Evolutionary conservation across 2,329 filamentous ascomycete species (phyloP), one percentile per base, ranked within the genome.

Genomic region (Helminthosporium solani): DNA sequence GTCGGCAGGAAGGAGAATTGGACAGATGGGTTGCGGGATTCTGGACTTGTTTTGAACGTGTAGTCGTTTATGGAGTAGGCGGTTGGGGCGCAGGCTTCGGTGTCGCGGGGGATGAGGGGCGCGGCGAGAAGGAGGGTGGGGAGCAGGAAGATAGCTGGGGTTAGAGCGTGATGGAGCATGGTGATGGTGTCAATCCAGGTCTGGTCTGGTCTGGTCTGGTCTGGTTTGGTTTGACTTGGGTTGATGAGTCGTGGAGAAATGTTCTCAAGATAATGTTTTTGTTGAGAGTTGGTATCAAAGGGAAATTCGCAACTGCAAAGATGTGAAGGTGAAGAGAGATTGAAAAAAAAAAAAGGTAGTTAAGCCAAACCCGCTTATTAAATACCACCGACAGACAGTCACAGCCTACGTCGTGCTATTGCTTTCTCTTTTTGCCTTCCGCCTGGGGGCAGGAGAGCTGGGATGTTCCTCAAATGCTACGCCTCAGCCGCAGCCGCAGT

Each of bases 21-120:
- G 38, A 68, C 47, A n/a, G 40, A 44, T 31, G 50, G 49, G 19
- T 40, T 44, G 20, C 37, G 37, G n/a, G 46, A 18, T 12, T 54
- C 54, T 9, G 37, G 8, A 16, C 11, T 12, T 9, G 44, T 54
- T 12, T 44, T 42, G 28, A 60, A 52, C 2, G 33, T 49, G 50
- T 57, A 67, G 47, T 58, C 40, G 7, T 56, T 50, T 18, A 68
- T 47, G 20, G 56, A 60, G 52, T 66, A 67, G 14, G 53, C 49
- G 15, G 47, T 46, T 1, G 65, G 65, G 8, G 46, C 27, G 41
- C 64, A 67, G 41, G 38, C 38, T 7, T 20, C 34, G 18, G 42
- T 15, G 1, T n/a, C 52, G 46, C 52, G 47, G 20, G 28, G 20
- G 14, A 41, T 31, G 36, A 55, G 40, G 12, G 49, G 18, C 19